Percentiles rank a stretch among this genome's conserved stretches.
phyloP scores from a whole-genome alignment of 176 grass and related monocot species.

The Avena eriantha region DNA sequence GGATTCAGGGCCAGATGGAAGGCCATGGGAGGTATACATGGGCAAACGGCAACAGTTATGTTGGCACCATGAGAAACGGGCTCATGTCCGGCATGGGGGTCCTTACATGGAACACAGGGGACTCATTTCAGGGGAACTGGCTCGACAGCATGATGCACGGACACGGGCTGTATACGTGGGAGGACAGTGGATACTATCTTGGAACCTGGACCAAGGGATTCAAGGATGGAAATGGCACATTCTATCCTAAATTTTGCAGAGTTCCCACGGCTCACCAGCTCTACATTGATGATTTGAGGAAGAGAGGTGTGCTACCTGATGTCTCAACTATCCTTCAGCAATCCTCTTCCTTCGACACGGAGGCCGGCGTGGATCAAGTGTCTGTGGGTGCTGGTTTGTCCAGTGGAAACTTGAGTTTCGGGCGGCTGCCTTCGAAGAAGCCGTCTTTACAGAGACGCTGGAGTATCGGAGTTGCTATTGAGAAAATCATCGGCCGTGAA shows the following conservation, averaged over 20 bases:
- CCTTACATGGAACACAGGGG: conserved; percentile 90
- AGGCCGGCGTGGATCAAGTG: conserved; percentile 41
- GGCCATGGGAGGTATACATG: conserved; percentile 88
- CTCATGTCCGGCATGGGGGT: conserved; percentile 79
- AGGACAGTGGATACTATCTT: conserved; percentile 73
- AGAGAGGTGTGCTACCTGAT: conserved; percentile 72
- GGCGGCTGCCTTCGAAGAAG: conserved; percentile 49
- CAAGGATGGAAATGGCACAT: conserved; percentile 90
- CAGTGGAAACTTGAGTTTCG: conserved; percentile 42
- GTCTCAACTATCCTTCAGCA: conserved; percentile 62
- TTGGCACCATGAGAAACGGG: conserved; percentile 84
- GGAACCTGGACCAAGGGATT: conserved; percentile 93
- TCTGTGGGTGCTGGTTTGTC: conserved; percentile 19
- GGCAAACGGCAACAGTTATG: conserved; percentile 71
- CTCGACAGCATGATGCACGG: conserved; percentile 82
- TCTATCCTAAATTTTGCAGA: conserved; percentile 78
- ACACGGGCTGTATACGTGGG: conserved; percentile 80
- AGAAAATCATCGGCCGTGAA: conserved; percentile 69
- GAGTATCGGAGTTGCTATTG: conserved; percentile 89
- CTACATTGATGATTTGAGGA: conserved; percentile 73
- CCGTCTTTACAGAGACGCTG: conserved; percentile 81
- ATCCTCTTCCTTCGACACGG: conserved; percentile 61
- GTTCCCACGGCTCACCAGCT: conserved; percentile 55
- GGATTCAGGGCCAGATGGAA: conserved; percentile 87
- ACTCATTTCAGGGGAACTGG: conserved; percentile 91